Percentiles rank a stretch among this genome's conserved stretches.
Conservation (phyloP, 768 basidiomycete genomes). For the Lyophyllum shimeji region DNA sequence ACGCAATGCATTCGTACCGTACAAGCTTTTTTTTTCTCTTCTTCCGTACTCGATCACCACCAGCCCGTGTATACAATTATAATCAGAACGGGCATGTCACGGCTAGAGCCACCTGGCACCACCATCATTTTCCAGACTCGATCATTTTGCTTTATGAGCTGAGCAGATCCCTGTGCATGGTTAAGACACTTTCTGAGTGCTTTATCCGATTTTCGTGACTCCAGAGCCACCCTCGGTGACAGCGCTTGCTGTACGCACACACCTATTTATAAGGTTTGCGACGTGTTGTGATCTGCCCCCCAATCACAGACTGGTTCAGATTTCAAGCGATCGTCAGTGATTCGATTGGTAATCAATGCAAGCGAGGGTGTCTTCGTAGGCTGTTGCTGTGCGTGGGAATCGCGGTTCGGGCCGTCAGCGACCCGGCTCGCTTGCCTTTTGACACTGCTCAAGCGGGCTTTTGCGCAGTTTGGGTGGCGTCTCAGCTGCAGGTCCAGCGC, state of each 20-base stretch:
- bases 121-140: not conserved
- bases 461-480: not conserved
- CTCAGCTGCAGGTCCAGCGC: not conserved
- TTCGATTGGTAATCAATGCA: not conserved
- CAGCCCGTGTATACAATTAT: not conserved
- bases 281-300: not conserved
- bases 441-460: not conserved
- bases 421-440: not conserved
- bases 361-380: not conserved
- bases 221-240: not conserved
- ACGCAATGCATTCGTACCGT: conserved; percentile 3
- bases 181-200: too few species aligned
- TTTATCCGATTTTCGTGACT: not conserved
- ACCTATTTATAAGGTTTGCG: too few species aligned
- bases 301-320: too few species aligned
- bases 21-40: not conserved
- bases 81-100: not conserved
- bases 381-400: not conserved
- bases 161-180: not conserved
- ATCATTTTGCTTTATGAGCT: not conserved
- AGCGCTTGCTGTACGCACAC: not conserved
- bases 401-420: not conserved
- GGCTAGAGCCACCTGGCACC: not conserved
- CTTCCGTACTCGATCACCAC: not conserved
- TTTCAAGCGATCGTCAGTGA: not conserved